A percentile compares a stretch with the other conserved stretches of the same genome.
Conservation (phyloP, 2,329 filamentous ascomycete species). For the Scopulariopsis brevicaulis region DNA sequence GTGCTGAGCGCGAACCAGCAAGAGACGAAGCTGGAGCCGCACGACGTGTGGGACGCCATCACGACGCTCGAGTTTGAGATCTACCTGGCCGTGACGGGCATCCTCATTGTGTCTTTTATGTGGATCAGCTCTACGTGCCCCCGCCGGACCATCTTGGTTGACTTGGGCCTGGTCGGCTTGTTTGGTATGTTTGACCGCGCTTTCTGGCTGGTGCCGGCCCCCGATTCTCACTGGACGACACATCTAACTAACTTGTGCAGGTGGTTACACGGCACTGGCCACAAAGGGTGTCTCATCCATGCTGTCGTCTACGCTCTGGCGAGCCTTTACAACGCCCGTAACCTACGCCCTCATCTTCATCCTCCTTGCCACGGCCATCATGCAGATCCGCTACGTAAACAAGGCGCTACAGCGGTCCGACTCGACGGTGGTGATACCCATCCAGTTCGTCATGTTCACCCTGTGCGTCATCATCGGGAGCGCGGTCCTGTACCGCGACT, state of each 20-base stretch:
- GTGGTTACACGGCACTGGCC: conserved; percentile 90
- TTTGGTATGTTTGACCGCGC: conserved; percentile 53
- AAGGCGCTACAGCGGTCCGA: conserved; percentile 80
- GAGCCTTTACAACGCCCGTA: conserved; percentile 81
- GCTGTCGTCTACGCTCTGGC: conserved; percentile 80
- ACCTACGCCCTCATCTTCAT: conserved; percentile 78
- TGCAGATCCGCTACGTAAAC: conserved; percentile 97
- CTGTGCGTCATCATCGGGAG: conserved; percentile 91
- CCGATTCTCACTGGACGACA: not conserved
- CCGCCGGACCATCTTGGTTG: conserved; percentile 77
- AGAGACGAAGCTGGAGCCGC: conserved; percentile 82
- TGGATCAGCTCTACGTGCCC: conserved; percentile 77
- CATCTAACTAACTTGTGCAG: conserved; percentile 19
- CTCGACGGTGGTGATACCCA: conserved; percentile 94
- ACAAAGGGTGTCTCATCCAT: conserved; percentile 96
- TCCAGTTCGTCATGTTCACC: conserved; percentile 95
- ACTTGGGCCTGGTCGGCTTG: conserved; percentile 82
- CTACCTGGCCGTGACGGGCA: conserved; percentile 68
- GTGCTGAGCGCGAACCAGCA: conserved; percentile 83
- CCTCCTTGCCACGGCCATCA: conserved; percentile 72
- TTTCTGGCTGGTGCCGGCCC: not conserved
- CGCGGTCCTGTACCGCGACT: conserved; percentile 87
- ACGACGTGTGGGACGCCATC: conserved; percentile 84
- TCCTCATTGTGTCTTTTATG: conserved; percentile 66
- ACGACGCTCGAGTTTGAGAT: conserved; percentile 82